Percentiles rank a stretch among this genome's conserved stretches.
Evolutionary conservation across 2,329 filamentous ascomycete species (phyloP).

Genomic region (Xylaria multiplex): DNA sequence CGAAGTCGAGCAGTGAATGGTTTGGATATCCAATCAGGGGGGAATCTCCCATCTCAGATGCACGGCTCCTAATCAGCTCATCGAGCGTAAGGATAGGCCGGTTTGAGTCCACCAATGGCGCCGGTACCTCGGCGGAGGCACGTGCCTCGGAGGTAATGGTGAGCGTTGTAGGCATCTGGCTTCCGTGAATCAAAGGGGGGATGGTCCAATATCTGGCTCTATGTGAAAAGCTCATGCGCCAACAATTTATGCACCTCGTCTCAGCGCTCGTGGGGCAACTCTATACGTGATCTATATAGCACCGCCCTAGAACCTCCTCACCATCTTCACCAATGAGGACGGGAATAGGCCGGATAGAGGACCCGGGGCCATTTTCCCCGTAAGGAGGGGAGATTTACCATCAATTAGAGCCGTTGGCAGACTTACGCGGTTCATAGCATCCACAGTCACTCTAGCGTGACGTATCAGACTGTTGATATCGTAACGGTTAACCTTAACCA

Average conservation of each 20-base stretch:
- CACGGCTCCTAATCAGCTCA: slow-evolving; percentile 23
- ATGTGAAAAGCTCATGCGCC: slow-evolving; percentile 17
- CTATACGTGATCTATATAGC: slow-evolving; percentile 11
- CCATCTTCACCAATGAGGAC: not conserved
- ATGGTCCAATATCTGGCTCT: slow-evolving; percentile 4
- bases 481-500: slow-evolving; percentile 2
- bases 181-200: not conserved
- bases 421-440: slow-evolving; percentile 5
- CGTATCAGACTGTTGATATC: slow-evolving; percentile 13
- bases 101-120: slow-evolving; percentile 18
- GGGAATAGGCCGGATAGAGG: slow-evolving; percentile 15
- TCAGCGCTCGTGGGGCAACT: slow-evolving; percentile 3
- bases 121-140: slow-evolving; percentile 13
- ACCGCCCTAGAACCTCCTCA: slow-evolving; percentile 11
- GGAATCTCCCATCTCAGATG: slow-evolving; percentile 27
- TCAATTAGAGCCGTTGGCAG: slow-evolving; percentile 15
- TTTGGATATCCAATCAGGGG: slow-evolving; percentile 29
- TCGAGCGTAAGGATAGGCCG: slow-evolving; percentile 25
- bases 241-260: slow-evolving; percentile 22
- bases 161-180: slow-evolving; percentile 21
- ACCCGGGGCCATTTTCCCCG: slow-evolving; percentile 10
- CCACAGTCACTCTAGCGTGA: slow-evolving; percentile 14
- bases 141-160: not conserved
- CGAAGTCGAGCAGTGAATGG: slow-evolving; percentile 27
- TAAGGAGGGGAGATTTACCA: slow-evolving; percentile 24